Base-by-base conservation (phyloP, 768 basidiomycete genomes). In the Kwoniella heveanensis region DNA sequence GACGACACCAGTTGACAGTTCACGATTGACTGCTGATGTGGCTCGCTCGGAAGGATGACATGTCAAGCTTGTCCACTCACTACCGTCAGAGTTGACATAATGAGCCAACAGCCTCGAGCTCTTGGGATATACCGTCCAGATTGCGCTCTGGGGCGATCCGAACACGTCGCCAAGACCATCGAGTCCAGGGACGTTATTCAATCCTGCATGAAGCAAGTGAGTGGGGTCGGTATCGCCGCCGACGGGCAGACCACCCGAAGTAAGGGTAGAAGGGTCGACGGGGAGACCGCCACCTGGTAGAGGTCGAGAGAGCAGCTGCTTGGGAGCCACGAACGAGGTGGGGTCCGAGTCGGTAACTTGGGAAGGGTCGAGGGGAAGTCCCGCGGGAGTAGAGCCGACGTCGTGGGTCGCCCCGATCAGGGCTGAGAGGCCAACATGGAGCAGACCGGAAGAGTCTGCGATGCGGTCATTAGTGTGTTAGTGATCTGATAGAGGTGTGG, bases 31-130 rank as follows among this genome's bases (percentile, higher is more conserved):
- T n/a, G n/a, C n/a, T n/a, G n/a, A n/a, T n/a, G n/a, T n/a, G n/a
- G n/a, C n/a, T n/a, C n/a, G n/a, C n/a, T 13, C 13, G 36, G 26
- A 24, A 39, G 37, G 2, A 25, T 6, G 8, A 25, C 32, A 13
- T 13, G n/a, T 32, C 32, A 32, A 32, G 39, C 22, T 26, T 6
- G 2, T 30, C 26, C 32, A 58, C 63, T 64, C 52, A 64, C 63
- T 54, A 19, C 63, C 63, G 59, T 64, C 52, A 25, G 57, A 54
- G 51, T 64, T 64, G 26, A 64, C 57, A 37, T 58, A 64, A 13
- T 59, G 63, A 0, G 63, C 63, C 24, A 64, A 49, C 10, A 64
- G 29, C 36, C 55, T 44, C 5, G 36, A 25, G 5, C 50, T 53
- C 29, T 22, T 29, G n/a, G 57, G 44, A 8, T 64, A 36, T n/a